phyloP scores from a whole-genome alignment of 257 asterid species.

The Solanum habrochaites region DNA sequence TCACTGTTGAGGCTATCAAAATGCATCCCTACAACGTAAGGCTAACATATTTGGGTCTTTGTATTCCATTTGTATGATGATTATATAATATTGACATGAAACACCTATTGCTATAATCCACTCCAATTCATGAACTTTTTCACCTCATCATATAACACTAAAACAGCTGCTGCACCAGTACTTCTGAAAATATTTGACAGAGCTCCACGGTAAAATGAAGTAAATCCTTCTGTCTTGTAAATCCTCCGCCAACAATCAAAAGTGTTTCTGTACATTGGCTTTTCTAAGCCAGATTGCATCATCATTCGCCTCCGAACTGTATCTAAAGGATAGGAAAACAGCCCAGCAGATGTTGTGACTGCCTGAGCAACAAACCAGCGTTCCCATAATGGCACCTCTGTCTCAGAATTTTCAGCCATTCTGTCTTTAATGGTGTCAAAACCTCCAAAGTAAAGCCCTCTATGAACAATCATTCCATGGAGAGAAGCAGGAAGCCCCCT shows the following conservation, averaged over 20 bases:
- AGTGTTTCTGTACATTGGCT: constrained; percentile 57
- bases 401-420: neutral
- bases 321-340: constrained; percentile 81
- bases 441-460: constrained; percentile 37
- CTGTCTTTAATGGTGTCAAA: constrained; percentile 14
- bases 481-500: constrained; percentile 81
- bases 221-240: constrained; percentile 52
- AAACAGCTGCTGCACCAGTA: constrained; percentile 89
- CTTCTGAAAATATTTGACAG: constrained; percentile 88
- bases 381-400: constrained; percentile 70
- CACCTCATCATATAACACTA: constrained; percentile 86
- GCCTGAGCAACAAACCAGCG: constrained; percentile 93
- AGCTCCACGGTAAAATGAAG: constrained; percentile 90
- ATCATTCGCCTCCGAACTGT: constrained; percentile 95
- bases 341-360: constrained; percentile 83
- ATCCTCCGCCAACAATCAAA: constrained; percentile 80
- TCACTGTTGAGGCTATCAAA: neutral
- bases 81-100: neutral
- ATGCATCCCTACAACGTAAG: constrained; percentile 3
- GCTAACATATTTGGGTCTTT: constrained; percentile 9
- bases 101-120: constrained; percentile 34
- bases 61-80: neutral
- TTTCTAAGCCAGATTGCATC: constrained; percentile 92
- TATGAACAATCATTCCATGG: constrained; percentile 86
- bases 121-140: constrained; percentile 88